Evolutionary conservation across 495 filamentous ascomycete genomes (phyloP), one percentile per base, ranked within the genome.

Genomic region (Trichocladium antarcticum): DNA sequence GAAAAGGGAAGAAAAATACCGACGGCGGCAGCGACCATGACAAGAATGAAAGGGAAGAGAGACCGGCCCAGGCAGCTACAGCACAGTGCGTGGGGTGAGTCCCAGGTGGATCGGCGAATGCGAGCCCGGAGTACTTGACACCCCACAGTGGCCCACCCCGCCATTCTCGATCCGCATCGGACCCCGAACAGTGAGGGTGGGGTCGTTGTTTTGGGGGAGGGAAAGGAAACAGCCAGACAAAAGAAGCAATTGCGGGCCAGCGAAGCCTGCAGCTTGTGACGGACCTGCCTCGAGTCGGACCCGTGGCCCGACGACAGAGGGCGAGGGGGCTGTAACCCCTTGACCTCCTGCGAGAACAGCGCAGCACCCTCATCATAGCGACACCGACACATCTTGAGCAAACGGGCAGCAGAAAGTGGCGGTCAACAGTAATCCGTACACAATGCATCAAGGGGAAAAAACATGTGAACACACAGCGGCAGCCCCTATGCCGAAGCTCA

Each of bases 61-160:
- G 36, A 32, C 37, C 28, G 31, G 50, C 54, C 50, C 24, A 41
- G 46, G 48, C 40, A 56, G n/a, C 32, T n/a, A 39, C 35, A 52
- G 15, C 44, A 51, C 53, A 48, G 47, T 56, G 53, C 47, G 49
- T 43, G 21, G 35, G 15, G 35, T n/a, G 49, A 36, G 15, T 15
- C 12, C 12, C 5, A 19, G 21, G n/a, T n/a, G n/a, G n/a, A n/a
- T n/a, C n/a, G n/a, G n/a, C n/a, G n/a, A n/a, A n/a, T n/a, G n/a
- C n/a, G n/a, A n/a, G n/a, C n/a, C n/a, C n/a, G n/a, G n/a, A n/a
- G n/a, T n/a, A n/a, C n/a, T n/a, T n/a, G n/a, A n/a, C n/a, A n/a
- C n/a, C n/a, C n/a, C n/a, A n/a, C n/a, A n/a, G n/a, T n/a, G n/a
- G n/a, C 44, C 19, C 44, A 44, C 34, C 44, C 28, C 24, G n/a